These are phyloP conservation scores for Salvia splendens DNA, from an alignment of 257 asterid genomes.

Conservation along the genomic window DNA sequence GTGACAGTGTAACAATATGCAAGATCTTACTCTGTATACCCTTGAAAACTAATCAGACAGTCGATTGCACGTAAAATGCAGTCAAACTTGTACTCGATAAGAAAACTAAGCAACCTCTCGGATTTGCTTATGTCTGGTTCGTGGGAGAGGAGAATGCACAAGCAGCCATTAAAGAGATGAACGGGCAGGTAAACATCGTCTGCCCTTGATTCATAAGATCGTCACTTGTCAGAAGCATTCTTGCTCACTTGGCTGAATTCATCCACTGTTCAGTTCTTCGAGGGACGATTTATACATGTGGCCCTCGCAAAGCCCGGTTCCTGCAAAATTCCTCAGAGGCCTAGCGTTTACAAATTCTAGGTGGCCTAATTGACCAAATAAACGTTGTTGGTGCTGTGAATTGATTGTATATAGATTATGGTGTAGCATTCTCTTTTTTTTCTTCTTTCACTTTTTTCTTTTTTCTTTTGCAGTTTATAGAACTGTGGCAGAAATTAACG, in stretches of 20 bases:
- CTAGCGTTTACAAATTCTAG: slow-evolving; percentile 51
- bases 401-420: too few species aligned
- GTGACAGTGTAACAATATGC: slow-evolving; percentile 9
- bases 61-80: slow-evolving; percentile 30
- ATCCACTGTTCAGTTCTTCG: slow-evolving; percentile 47
- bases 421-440: too few species aligned
- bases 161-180: slow-evolving; percentile 52
- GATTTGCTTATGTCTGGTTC: slow-evolving; percentile 63
- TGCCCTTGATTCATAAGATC: slow-evolving; percentile 19
- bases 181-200: slow-evolving; percentile 46
- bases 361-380: neutral
- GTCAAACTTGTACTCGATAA: slow-evolving; percentile 50
- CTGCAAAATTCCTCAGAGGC: slow-evolving; percentile 40
- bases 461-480: too few species aligned
- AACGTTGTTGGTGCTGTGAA: neutral
- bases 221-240: neutral
- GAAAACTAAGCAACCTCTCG: slow-evolving; percentile 50
- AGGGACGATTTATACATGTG: slow-evolving; percentile 55
- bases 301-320: slow-evolving; percentile 48
- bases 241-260: slow-evolving; percentile 1
- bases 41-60: slow-evolving; percentile 8
- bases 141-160: slow-evolving; percentile 40
- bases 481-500: too few species aligned
- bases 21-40: slow-evolving; percentile 3
- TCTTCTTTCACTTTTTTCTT: too few species aligned